phyloP scores from a whole-genome alignment of 225 moss, liverwort and hornwort genomes.

The Polytrichum formosum region DNA sequence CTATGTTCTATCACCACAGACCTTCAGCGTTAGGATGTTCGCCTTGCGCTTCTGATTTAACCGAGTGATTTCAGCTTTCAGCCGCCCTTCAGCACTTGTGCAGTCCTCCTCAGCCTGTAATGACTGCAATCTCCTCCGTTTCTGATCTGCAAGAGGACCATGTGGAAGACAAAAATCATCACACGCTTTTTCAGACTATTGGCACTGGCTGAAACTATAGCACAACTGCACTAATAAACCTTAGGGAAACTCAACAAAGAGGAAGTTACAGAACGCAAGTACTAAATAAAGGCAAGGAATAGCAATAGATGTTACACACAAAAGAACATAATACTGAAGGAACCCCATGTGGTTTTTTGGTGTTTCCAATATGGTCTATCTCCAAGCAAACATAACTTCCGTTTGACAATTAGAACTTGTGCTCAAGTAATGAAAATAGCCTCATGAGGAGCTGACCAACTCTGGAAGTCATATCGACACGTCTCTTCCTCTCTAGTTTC shows the following conservation, averaged over 20 bases:
- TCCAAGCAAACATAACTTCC: too few species aligned
- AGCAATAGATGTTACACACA: conserved; percentile 2
- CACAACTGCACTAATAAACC: too few species aligned
- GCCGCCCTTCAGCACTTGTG: conserved; percentile 59
- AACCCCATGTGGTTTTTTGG: background rate
- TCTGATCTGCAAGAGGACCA: conserved; percentile 44
- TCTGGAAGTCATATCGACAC: conserved; percentile 42
- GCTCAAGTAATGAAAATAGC: conserved; percentile 4
- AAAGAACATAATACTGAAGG: conserved; percentile 12
- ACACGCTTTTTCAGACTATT: background rate
- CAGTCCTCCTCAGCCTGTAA: conserved; percentile 58
- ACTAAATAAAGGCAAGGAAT: conserved; percentile 4
- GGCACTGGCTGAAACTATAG: too few species aligned
- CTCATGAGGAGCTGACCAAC: conserved; percentile 46
- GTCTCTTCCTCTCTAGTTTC: conserved; percentile 57
- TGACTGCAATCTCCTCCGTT: conserved; percentile 49
- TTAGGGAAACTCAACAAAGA: background rate
- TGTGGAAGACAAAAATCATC: conserved; percentile 6
- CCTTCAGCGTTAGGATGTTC: conserved; percentile 73
- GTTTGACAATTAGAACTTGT: background rate
- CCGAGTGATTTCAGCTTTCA: conserved; percentile 38
- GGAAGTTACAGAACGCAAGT: background rate
- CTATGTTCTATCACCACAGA: conserved; percentile 8
- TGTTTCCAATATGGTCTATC: conserved; percentile 3
- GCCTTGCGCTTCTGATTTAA: conserved; percentile 46